Conservation (phyloP, 2,329 filamentous ascomycete genomes). For the Cordyceps fumosorosea region DNA sequence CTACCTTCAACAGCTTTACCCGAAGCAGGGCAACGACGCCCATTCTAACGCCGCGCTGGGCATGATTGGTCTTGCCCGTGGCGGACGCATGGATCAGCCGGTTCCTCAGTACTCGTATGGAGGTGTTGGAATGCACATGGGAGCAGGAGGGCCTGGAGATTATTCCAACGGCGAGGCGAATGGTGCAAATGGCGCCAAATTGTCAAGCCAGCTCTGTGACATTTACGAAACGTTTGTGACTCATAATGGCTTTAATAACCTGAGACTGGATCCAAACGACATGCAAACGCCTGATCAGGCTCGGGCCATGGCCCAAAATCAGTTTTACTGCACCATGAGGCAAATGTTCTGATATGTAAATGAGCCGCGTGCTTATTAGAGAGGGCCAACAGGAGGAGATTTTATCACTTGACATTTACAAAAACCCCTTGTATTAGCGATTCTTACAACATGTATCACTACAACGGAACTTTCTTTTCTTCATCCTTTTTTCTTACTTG, state of each 20-base stretch:
- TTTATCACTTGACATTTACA: no score
- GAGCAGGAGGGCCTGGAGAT: background rate
- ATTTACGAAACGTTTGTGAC: constrained; percentile 4
- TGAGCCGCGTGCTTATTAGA: background rate
- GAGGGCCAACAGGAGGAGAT: no score
- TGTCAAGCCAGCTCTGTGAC: background rate
- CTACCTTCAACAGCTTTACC: constrained; percentile 62
- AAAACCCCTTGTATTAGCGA: background rate
- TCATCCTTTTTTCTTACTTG: background rate
- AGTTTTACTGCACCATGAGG: background rate
- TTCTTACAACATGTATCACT: background rate
- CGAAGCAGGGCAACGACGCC: constrained; percentile 41
- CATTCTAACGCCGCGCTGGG: constrained; percentile 47
- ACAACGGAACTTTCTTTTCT: background rate
- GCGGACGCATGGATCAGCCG: constrained; percentile 13
- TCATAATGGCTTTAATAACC: background rate
- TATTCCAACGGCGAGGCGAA: background rate
- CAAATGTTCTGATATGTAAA: background rate
- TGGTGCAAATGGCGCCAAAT: background rate
- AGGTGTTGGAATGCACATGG: background rate
- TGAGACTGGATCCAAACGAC: background rate
- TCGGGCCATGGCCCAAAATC: background rate
- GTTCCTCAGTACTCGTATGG: background rate
- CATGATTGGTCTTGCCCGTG: constrained; percentile 47
- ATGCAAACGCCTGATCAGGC: constrained; percentile 1